A percentile compares a stretch with the other conserved stretches of the same genome.
Conservation (phyloP, 225 moss, liverwort and hornwort genomes). For the Rhytidiadelphus loreus region DNA sequence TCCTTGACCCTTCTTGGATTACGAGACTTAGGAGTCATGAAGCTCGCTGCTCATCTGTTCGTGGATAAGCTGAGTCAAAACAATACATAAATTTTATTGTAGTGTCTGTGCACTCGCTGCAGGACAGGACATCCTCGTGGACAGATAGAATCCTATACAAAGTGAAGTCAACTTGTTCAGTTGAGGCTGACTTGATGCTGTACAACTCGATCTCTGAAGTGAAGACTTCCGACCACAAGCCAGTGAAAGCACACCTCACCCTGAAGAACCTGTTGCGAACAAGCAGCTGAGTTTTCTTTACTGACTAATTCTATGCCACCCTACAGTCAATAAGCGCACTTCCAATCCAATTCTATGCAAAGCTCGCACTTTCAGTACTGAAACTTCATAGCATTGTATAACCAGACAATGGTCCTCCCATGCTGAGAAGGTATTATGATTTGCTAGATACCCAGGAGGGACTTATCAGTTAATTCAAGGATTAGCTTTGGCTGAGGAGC, state of each 20-base stretch:
- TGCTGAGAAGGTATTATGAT: neutral
- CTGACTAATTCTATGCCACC: neutral
- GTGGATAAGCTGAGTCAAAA: neutral
- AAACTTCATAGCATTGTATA: neutral
- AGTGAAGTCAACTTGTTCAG: conserved; percentile 6
- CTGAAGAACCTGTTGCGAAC: conserved; percentile 17
- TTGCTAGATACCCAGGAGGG: neutral
- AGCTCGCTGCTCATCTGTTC: neutral
- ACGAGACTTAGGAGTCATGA: neutral
- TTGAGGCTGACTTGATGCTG: conserved; percentile 31
- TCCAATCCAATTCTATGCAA: neutral
- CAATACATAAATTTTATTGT: neutral
- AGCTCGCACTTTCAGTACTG: neutral
- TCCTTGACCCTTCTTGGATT: neutral
- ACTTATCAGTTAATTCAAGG: neutral
- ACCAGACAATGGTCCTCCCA: neutral
- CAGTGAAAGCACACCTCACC: conserved; percentile 53
- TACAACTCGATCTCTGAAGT: conserved; percentile 47
- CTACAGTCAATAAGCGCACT: neutral
- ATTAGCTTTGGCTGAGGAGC: neutral
- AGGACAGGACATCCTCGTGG: neutral
- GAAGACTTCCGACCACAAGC: conserved; percentile 69
- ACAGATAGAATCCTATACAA: conserved; percentile 59
- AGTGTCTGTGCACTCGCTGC: neutral
- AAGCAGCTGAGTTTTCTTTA: neutral